Evolutionary conservation across 345 rosid species (phyloP), one percentile per base, ranked within the genome.

Genomic region (Linum trigynum): DNA sequence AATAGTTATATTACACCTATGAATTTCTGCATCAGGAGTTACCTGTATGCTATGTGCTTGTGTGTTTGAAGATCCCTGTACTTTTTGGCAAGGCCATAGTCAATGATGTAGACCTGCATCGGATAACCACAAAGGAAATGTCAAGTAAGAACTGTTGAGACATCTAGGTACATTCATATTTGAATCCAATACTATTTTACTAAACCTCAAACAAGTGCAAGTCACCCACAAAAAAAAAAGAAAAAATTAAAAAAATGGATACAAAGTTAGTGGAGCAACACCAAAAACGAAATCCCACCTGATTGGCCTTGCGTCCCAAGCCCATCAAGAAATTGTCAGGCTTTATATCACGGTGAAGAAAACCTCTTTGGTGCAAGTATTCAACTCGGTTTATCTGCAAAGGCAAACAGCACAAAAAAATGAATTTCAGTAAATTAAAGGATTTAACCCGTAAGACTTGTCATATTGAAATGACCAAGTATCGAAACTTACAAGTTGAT

Each of bases 11-110:
- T 23, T 23, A 23, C 32, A 23, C 32, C 32, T 23, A 23, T 23
- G 32, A 23, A 23, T 23, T 23, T 23, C 32, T 23, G 42, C 15
- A 59, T 42, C 42, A 38, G 14, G 35, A 39, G 36, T 65, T 59
- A 70, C 78, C 78, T 70, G 32, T 75, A 75, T 40, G 78, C 71
- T 66, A 75, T 75, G 55, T 75, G 78, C 55, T 75, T 75, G 59
- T 75, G 78, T 4, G 78, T 75, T 67, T 75, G 78, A 60, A 70
- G 71, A 59, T 75, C 78, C 65, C 67, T 70, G 37, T 75, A 75
- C 65, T 75, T 75, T 55, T 75, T 75, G 15, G 74, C 78, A 63
- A 75, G 74, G 36, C 78, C 78, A 70, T 66, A 75, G 43, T 75
- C 78, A 75, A 75, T 75, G 17, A 70, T 59, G 14, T 75, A 75